Conservation (phyloP, 495 filamentous ascomycete genomes). For the Lepraria neglecta region DNA sequence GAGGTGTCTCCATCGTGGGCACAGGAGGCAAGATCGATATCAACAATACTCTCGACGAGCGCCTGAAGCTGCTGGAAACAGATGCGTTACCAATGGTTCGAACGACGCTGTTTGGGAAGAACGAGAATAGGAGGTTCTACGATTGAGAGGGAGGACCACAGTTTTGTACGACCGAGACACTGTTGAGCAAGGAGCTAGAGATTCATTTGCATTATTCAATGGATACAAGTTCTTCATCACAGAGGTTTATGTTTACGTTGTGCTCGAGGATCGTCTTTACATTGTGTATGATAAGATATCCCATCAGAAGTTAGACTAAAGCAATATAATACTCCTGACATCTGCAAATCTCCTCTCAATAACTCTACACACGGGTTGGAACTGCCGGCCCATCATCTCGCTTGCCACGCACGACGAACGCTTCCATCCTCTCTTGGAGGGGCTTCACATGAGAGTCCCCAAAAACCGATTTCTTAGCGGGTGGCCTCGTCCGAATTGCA, state of each 20-base stretch:
- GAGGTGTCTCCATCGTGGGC: constrained; percentile 74
- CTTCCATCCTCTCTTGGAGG: constrained; percentile 17
- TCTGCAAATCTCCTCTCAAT: no score
- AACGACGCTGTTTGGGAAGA: constrained; percentile 80
- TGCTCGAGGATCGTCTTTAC: constrained; percentile 8
- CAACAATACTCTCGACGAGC: constrained; percentile 94
- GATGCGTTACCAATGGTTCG: constrained; percentile 81
- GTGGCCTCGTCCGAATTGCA: constrained; percentile 60
- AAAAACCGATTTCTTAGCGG: constrained; percentile 53
- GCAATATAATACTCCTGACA: background rate
- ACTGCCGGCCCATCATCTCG: background rate
- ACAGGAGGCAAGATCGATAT: constrained; percentile 92
- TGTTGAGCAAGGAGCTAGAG: background rate
- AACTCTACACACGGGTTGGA: background rate
- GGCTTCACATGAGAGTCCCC: constrained; percentile 31
- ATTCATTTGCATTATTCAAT: constrained; percentile 9
- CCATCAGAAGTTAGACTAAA: constrained; percentile 11
- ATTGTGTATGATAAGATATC: constrained; percentile 18
- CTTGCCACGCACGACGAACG: constrained; percentile 10
- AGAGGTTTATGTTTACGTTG: background rate
- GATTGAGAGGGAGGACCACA: constrained; percentile 51
- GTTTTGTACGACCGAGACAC: background rate
- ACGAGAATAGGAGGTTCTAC: constrained; percentile 86
- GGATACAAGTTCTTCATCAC: background rate
- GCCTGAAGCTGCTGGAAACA: constrained; percentile 74